phyloP scores from a whole-genome alignment of 2,329 filamentous ascomycete genomes.

The Ascochyta viciae-villosae region DNA sequence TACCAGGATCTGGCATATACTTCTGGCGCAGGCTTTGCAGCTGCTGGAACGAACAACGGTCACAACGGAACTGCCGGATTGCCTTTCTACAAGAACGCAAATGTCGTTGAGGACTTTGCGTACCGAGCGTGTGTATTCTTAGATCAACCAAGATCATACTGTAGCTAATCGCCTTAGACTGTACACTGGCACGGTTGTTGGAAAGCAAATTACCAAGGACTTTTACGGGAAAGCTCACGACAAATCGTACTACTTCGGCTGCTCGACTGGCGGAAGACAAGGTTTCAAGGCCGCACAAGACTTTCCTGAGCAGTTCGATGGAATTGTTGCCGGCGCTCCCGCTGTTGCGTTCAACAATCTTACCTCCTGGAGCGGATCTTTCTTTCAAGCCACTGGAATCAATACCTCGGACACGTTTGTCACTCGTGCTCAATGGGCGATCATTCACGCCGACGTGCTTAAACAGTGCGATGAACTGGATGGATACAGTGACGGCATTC shows the following conservation, averaged over 20 bases:
- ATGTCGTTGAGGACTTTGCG: slow-evolving; percentile 58
- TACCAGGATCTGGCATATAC: slow-evolving; percentile 51
- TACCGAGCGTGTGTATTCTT: slow-evolving; percentile 48
- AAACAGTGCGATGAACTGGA: slow-evolving; percentile 60
- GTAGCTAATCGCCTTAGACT: slow-evolving; percentile 31
- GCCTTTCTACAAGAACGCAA: slow-evolving; percentile 56
- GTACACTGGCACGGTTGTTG: slow-evolving; percentile 42
- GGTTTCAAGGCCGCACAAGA: slow-evolving; percentile 45
- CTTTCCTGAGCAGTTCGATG: slow-evolving; percentile 48
- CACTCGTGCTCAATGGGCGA: slow-evolving; percentile 48
- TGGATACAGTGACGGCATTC: slow-evolving; percentile 56
- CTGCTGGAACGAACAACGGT: slow-evolving; percentile 52
- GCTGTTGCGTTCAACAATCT: slow-evolving; percentile 45
- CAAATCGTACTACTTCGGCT: slow-evolving; percentile 52
- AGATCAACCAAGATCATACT: fast-evolving
- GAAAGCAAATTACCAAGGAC: slow-evolving; percentile 49
- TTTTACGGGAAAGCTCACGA: slow-evolving; percentile 52
- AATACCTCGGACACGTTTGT: slow-evolving; percentile 49
- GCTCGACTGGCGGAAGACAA: slow-evolving; percentile 49
- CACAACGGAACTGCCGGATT: slow-evolving; percentile 55
- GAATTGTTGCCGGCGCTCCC: slow-evolving; percentile 46
- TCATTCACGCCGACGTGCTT: slow-evolving; percentile 52
- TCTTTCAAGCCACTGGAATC: slow-evolving; percentile 37
- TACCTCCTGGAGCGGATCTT: slow-evolving; percentile 43
- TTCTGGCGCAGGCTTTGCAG: slow-evolving; percentile 48